Evolutionary conservation across 2,329 filamentous ascomycete species (phyloP).

Genomic region (Lasiodiplodia citricola): DNA sequence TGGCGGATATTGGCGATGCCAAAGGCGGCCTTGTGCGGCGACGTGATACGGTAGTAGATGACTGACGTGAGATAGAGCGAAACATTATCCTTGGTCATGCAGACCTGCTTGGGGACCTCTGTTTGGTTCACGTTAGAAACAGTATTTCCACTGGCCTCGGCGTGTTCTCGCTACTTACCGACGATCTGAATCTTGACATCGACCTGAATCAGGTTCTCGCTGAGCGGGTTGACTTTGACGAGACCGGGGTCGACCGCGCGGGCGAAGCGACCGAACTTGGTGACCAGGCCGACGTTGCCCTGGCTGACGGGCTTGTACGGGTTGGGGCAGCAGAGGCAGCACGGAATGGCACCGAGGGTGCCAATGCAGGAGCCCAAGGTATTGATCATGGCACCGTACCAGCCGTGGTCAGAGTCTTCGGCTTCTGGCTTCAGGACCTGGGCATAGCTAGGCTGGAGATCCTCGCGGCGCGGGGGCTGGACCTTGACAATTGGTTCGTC

Average conservation of each 20-base stretch:
- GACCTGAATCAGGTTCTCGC: conserved; percentile 85
- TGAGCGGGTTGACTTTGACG: conserved; percentile 95
- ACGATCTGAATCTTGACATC: conserved; percentile 99
- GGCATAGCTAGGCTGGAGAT: conserved; percentile 84
- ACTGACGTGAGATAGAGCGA: conserved; percentile 92
- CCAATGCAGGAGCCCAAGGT: conserved; percentile 75
- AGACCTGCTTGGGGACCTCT: conserved; percentile 93
- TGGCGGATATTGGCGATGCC: conserved; percentile 94
- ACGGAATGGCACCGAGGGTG: conserved; percentile 83
- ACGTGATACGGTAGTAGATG: conserved; percentile 98
- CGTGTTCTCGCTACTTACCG: conserved; percentile 46
- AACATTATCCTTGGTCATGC: conserved; percentile 99
- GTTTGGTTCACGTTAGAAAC: conserved; percentile 7
- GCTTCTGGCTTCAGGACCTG: conserved; percentile 65
- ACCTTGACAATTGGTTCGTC: conserved; percentile 61
- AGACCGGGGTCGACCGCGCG: conserved; percentile 95
- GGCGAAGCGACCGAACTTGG: conserved; percentile 94
- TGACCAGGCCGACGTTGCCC: conserved; percentile 93
- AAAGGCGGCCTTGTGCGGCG: conserved; percentile 95
- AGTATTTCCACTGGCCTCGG: not conserved
- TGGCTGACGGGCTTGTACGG: conserved; percentile 92
- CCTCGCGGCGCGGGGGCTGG: conserved; percentile 78
- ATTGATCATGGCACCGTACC: conserved; percentile 91
- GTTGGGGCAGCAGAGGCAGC: conserved; percentile 91
- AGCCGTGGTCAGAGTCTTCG: conserved; percentile 76